Conservation (phyloP, 2,329 filamentous ascomycete genomes). For the Talaromyces sp. region DNA sequence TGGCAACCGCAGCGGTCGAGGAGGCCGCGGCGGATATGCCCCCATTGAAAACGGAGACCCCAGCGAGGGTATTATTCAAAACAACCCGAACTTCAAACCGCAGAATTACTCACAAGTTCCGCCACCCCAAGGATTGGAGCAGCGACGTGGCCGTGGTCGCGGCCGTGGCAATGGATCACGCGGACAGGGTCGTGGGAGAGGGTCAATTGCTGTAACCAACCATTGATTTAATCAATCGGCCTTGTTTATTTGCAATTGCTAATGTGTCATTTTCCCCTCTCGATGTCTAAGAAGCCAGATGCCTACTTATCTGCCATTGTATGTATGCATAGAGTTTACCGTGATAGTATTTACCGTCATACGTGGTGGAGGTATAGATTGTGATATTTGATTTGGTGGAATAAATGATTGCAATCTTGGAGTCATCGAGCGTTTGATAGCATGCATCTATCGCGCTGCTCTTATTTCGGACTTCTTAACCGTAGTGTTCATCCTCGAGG, state of each 20-base stretch:
- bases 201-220: slow-evolving; percentile 19
- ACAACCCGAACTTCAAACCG: slow-evolving; percentile 60
- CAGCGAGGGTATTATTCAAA: slow-evolving; percentile 55
- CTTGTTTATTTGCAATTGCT: background rate
- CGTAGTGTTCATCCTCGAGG: no score
- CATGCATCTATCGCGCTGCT: no score
- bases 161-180: slow-evolving; percentile 38
- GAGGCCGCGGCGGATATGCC: slow-evolving; percentile 42
- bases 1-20: slow-evolving; percentile 38
- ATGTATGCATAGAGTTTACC: no score
- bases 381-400: no score
- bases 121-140: slow-evolving; percentile 46
- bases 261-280: background rate
- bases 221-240: slow-evolving; percentile 6
- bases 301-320: no score
- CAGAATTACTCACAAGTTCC: slow-evolving; percentile 57
- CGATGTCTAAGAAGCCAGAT: no score
- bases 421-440: no score
- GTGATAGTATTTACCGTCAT: no score
- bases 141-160: slow-evolving; percentile 40
- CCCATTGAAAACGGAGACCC: slow-evolving; percentile 54
- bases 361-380: no score
- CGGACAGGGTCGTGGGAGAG: slow-evolving; percentile 35
- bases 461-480: background rate
- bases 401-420: no score